These are phyloP conservation scores for Solanum pimpinellifolium DNA, from an alignment of 257 asterid species.

Conservation along the genomic window DNA sequence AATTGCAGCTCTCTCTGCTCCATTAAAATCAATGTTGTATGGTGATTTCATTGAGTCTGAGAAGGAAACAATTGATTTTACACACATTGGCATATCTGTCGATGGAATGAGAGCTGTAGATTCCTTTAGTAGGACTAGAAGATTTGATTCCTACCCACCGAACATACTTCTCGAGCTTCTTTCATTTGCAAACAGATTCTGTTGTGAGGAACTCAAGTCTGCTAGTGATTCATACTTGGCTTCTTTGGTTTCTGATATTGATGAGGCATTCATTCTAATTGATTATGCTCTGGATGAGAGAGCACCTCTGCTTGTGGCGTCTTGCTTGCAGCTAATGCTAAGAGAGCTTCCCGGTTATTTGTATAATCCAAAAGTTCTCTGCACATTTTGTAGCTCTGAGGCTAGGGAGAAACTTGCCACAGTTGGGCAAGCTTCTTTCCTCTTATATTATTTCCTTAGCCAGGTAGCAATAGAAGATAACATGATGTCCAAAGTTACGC, in stretches of 20 bases:
- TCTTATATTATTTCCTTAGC: slow-evolving; percentile 37
- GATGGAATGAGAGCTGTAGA: slow-evolving; percentile 32
- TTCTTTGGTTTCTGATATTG: slow-evolving; percentile 24
- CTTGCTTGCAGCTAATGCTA: slow-evolving; percentile 40
- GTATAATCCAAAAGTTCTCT: slow-evolving; percentile 26
- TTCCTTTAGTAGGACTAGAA: slow-evolving; percentile 17
- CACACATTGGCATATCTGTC: slow-evolving; percentile 28
- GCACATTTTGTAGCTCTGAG: slow-evolving; percentile 29
- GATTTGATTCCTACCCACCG: slow-evolving; percentile 18
- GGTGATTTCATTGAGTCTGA: slow-evolving; percentile 33
- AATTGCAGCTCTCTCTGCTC: slow-evolving; percentile 36
- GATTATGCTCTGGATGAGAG: slow-evolving; percentile 45
- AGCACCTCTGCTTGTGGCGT: slow-evolving; percentile 26
- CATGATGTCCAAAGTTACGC: slow-evolving; percentile 26
- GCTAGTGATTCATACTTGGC: slow-evolving; percentile 32
- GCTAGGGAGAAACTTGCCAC: slow-evolving; percentile 22
- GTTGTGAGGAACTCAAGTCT: slow-evolving; percentile 40
- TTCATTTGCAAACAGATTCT: slow-evolving; percentile 39
- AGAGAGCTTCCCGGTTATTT: slow-evolving; percentile 34
- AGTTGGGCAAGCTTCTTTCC: slow-evolving; percentile 35
- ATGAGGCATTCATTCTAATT: slow-evolving; percentile 32
- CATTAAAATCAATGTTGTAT: slow-evolving; percentile 29
- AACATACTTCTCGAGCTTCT: slow-evolving; percentile 27
- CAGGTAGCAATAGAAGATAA: slow-evolving; percentile 34
- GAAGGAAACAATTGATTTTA: slow-evolving; percentile 27